Conservation (phyloP, 2,329 filamentous ascomycete genomes). For the Claviceps cyperi region DNA sequence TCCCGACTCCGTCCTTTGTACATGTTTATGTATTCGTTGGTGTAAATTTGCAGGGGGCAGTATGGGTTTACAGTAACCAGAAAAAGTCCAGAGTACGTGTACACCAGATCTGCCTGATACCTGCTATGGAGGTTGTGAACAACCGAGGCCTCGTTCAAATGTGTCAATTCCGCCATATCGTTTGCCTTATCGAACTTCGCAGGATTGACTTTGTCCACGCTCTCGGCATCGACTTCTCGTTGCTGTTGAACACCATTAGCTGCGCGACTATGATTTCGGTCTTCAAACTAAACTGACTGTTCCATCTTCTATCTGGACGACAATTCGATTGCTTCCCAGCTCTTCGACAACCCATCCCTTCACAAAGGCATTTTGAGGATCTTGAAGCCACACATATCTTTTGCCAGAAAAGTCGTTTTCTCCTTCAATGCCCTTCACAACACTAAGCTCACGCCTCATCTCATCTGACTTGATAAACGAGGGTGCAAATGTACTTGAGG, state of each 20-base stretch:
- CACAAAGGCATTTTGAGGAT: conserved; percentile 75
- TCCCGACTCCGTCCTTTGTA: conserved; percentile 85
- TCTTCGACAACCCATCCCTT: conserved; percentile 88
- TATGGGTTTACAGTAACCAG: conserved; percentile 96
- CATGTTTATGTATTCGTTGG: conserved; percentile 94
- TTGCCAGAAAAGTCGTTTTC: conserved; percentile 99
- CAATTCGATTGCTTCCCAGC: conserved; percentile 48
- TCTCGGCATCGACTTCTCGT: conserved; percentile 72
- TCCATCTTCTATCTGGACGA: conserved; percentile 90
- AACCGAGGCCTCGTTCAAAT: conserved; percentile 93
- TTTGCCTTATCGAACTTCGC: conserved; percentile 99
- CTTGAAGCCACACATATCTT: conserved; percentile 93
- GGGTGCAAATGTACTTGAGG: conserved; percentile 79
- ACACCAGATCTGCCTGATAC: conserved; percentile 93
- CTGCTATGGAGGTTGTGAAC: conserved; percentile 92
- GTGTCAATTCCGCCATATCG: conserved; percentile 97
- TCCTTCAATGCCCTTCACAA: conserved; percentile 68
- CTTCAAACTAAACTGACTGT: conserved; percentile 40
- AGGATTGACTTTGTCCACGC: conserved; percentile 96
- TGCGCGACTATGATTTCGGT: not conserved
- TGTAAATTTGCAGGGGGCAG: conserved; percentile 86
- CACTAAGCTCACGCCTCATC: conserved; percentile 40
- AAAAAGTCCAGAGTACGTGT: conserved; percentile 95
- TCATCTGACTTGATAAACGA: conserved; percentile 90
- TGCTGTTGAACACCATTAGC: conserved; percentile 38